Percentiles rank a stretch among this genome's conserved stretches.
Evolutionary conservation across 176 grass and related monocot species (phyloP).

Genomic region (Chloris gayana): DNA sequence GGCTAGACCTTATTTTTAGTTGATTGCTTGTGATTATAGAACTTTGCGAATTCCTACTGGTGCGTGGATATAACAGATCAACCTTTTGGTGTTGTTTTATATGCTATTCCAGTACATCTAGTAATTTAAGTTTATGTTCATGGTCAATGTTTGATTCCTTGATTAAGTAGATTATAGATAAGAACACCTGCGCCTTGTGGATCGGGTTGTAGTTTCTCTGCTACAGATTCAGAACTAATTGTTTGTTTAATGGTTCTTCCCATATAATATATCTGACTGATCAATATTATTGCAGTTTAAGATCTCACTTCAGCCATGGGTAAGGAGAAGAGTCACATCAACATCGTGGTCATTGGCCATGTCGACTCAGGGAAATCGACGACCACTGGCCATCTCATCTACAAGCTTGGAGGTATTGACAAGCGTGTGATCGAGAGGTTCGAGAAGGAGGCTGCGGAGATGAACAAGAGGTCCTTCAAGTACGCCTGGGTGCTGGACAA

Average conservation of each 20-base stretch:
- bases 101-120: too few relatives aligned
- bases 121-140: background rate
- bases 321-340: conserved; percentile 20
- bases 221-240: background rate
- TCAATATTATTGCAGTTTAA: background rate
- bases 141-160: background rate
- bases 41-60: too few relatives aligned
- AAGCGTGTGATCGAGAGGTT: too few relatives aligned
- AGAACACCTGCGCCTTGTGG: background rate
- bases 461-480: too few relatives aligned
- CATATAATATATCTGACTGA: background rate
- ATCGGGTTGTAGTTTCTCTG: background rate
- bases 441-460: too few relatives aligned
- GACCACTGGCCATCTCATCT: too few relatives aligned
- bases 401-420: too few relatives aligned
- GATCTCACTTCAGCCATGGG: background rate
- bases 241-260: background rate
- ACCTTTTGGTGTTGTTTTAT: too few relatives aligned
- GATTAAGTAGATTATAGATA: background rate
- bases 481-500: conserved; percentile 1
- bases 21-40: too few relatives aligned
- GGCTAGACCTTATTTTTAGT: too few relatives aligned
- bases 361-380: too few relatives aligned
- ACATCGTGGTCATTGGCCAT: background rate
- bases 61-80: too few relatives aligned